Evolutionary conservation across 371 early-diverging fungal species (phyloP), one percentile per base, ranked within the genome.

Genomic region (Rhizopus delemar): DNA sequence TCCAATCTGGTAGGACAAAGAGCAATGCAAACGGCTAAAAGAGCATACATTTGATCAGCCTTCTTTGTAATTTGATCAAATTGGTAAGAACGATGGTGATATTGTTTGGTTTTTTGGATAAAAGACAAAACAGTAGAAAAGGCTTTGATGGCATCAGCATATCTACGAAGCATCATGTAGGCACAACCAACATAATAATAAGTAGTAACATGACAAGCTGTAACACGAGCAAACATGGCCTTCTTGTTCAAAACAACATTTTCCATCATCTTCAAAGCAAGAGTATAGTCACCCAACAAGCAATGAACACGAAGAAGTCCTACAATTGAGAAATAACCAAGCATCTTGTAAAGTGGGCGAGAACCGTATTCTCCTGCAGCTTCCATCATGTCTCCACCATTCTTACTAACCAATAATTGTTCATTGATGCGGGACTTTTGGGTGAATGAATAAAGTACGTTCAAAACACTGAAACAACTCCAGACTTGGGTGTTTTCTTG

Each of bases 131-230:
- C 90, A 67, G 92, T 92, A 15, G 93, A 87, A 81, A 95, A 94
- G 22, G 91, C 86, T 72, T 90, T 90, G 82, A 94, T 93, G 55
- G 97, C 97, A 69, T 97, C 97, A 41, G 95, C 87, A 69, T 94
- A 97, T 50, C 97, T 83, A 55, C 96, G 84, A 90, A 95, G 91
- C 97, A 97, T 97, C 93, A 95, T 87, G 84, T 96, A 97, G 34
- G 95, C 90, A 68, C 95, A 96, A 50, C 96, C 96, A 52, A 95
- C 90, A 73, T 96, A 95, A 80, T 97, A 97, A 83, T 91, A 96
- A 12, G 94, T 90, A 16, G 95, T 93, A 46, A 97, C 93, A 70
- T 95, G 94, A 83, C 97, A 95, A 3, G 94, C 95, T 31, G 93
- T 94, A 7, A 97, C 95, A 43, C 95, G 88, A 32, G 94, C 90